Percentiles rank a stretch among this genome's conserved stretches.
These are phyloP conservation scores for Phlyctochytrium planicorne DNA, from an alignment of 192 early-diverging fungal species.

Conservation along the genomic window DNA sequence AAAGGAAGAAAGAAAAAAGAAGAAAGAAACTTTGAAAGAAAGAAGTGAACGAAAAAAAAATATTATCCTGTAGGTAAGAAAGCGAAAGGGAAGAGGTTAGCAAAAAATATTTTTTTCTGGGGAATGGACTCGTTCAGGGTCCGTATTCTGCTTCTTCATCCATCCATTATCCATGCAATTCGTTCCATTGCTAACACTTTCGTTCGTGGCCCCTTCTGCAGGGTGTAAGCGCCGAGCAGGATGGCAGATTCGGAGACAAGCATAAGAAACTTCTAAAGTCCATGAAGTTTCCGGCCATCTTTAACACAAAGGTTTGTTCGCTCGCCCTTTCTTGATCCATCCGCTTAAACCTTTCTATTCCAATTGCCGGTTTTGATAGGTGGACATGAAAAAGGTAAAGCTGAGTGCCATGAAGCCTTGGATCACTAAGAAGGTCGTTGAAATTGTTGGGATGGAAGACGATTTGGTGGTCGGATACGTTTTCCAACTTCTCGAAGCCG, in stretches of 20 bases:
- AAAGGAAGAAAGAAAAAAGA: no score
- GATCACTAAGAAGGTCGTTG: slow-evolving; percentile 71
- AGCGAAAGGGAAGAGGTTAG: no score
- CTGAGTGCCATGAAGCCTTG: slow-evolving; percentile 84
- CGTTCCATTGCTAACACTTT: no score
- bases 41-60: no score
- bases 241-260: slow-evolving; percentile 78
- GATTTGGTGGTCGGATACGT: slow-evolving; percentile 90
- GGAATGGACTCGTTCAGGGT: no score
- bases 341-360: neutral
- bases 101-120: no score
- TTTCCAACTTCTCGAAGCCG: slow-evolving; percentile 76
- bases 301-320: slow-evolving; percentile 64
- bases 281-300: slow-evolving; percentile 79
- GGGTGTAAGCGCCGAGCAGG: slow-evolving; percentile 74
- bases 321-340: neutral
- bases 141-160: no score
- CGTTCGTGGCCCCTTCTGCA: no score
- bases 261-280: slow-evolving; percentile 76
- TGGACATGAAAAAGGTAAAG: slow-evolving; percentile 88
- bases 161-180: no score
- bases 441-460: slow-evolving; percentile 88
- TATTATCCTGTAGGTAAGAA: no score
- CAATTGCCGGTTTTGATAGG: slow-evolving; percentile 41
- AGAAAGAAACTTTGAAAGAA: no score